Evolutionary conservation across 768 basidiomycete genomes (phyloP).

Genomic region (Lactarius trivialis): DNA sequence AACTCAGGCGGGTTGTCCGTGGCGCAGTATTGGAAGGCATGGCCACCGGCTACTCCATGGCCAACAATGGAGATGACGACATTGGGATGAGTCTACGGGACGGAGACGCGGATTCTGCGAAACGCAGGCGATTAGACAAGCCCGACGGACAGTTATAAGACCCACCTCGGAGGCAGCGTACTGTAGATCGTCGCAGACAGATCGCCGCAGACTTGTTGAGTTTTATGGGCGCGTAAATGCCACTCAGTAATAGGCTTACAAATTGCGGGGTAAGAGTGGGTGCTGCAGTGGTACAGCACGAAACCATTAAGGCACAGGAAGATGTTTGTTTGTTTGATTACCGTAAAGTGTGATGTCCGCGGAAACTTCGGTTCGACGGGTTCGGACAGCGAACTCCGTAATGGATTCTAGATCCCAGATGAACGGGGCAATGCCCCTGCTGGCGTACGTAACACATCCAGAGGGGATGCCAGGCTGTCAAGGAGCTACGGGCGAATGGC

Average conservation of each 20-base stretch:
- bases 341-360: constrained; percentile 3
- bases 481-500: not conserved
- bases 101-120: constrained; percentile 6
- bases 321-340: not conserved
- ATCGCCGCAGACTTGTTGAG: no score
- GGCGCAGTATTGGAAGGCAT: constrained; percentile 63
- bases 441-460: not conserved
- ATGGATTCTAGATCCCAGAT: not conserved
- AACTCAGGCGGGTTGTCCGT: constrained; percentile 55
- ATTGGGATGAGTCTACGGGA: constrained; percentile 11
- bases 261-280: constrained; percentile 12
- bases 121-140: constrained; percentile 14
- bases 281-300: not conserved
- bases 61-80: constrained; percentile 24
- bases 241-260: not conserved
- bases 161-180: not conserved
- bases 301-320: constrained; percentile 1
- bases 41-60: constrained; percentile 51
- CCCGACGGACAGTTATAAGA: constrained; percentile 3
- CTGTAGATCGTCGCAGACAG: not conserved
- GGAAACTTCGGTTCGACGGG: not conserved
- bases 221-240: not conserved
- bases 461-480: not conserved
- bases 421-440: not conserved
- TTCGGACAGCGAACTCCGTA: not conserved